A percentile compares a stretch with the other conserved stretches of the same genome.
These are phyloP conservation scores for Ogataea trehaloabstinens DNA, from an alignment of 805 yeast species.

Conservation along the genomic window DNA sequence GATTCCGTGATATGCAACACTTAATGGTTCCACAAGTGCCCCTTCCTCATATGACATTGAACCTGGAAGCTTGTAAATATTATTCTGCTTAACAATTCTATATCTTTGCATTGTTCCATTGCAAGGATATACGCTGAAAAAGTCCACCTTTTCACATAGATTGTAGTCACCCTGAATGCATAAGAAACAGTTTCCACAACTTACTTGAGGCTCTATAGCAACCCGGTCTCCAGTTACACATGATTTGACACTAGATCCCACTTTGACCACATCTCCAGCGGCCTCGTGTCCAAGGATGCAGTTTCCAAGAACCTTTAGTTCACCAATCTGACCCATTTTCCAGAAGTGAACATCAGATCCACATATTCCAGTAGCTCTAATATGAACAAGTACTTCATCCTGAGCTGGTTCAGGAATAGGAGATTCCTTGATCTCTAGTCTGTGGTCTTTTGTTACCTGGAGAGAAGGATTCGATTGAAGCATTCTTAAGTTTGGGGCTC, in stretches of 20 bases:
- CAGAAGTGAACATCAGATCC: conserved; percentile 73
- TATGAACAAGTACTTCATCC: conserved; percentile 51
- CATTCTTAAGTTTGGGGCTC: too few relatives aligned
- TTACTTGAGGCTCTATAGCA: conserved; percentile 53
- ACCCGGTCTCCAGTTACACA: conserved; percentile 46
- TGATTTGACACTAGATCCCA: conserved; percentile 45
- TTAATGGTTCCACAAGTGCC: conserved; percentile 53
- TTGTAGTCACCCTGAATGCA: conserved; percentile 40
- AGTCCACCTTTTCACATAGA: conserved; percentile 36
- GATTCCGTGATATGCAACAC: conserved; percentile 52
- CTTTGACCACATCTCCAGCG: conserved; percentile 43
- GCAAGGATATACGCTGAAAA: conserved; percentile 37
- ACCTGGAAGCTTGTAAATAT: conserved; percentile 38
- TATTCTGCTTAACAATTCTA: conserved; percentile 26
- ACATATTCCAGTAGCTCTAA: conserved; percentile 68
- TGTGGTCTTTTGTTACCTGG: conserved; percentile 16
- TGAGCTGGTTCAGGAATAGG: conserved; percentile 28
- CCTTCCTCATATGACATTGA: conserved; percentile 49
- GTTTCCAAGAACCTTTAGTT: conserved; percentile 34
- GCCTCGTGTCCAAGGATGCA: conserved; percentile 45
- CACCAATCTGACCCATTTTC: conserved; percentile 62
- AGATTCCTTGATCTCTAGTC: conserved; percentile 15
- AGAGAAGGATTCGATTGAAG: conserved; percentile 22
- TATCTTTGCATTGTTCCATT: conserved; percentile 39
- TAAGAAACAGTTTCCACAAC: conserved; percentile 42